Conservation (phyloP, 2,329 filamentous ascomycete species). For the Paecilomyces variotii region DNA sequence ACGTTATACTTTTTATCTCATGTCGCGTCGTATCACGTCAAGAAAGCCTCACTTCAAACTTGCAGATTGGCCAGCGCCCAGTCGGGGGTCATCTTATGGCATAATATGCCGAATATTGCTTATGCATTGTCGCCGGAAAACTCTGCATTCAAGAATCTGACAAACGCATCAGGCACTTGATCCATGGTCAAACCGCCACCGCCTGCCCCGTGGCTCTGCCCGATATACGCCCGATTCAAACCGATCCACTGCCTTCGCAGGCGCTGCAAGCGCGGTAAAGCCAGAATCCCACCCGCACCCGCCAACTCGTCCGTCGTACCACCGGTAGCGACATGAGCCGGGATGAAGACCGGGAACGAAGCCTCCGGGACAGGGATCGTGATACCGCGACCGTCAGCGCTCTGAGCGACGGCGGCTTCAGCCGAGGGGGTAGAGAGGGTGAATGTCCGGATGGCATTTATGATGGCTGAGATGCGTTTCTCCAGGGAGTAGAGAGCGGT, state of each 20-base stretch:
- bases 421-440: slow-evolving; percentile 32
- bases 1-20: neutral
- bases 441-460: slow-evolving; percentile 34
- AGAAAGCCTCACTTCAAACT: neutral
- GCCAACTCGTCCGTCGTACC: slow-evolving; percentile 36
- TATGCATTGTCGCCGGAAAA: slow-evolving; percentile 24
- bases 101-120: neutral
- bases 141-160: slow-evolving; percentile 38
- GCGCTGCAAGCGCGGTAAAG: slow-evolving; percentile 35
- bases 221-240: slow-evolving; percentile 35
- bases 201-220: slow-evolving; percentile 25
- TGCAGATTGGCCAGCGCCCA: too few relatives aligned
- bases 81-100: too few relatives aligned
- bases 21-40: neutral
- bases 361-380: slow-evolving; percentile 26
- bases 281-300: slow-evolving; percentile 32
- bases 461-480: slow-evolving; percentile 33
- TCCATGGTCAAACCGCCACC: slow-evolving; percentile 24
- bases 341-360: slow-evolving; percentile 25
- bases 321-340: slow-evolving; percentile 26
- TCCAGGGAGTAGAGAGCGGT: slow-evolving; percentile 37
- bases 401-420: slow-evolving; percentile 25
- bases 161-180: slow-evolving; percentile 37
- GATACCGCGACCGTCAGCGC: slow-evolving; percentile 19
- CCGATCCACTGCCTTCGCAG: slow-evolving; percentile 40